These are phyloP conservation scores for Amphibolis antarctica DNA, from an alignment of 106 monocot genomes.

Conservation along the genomic window DNA sequence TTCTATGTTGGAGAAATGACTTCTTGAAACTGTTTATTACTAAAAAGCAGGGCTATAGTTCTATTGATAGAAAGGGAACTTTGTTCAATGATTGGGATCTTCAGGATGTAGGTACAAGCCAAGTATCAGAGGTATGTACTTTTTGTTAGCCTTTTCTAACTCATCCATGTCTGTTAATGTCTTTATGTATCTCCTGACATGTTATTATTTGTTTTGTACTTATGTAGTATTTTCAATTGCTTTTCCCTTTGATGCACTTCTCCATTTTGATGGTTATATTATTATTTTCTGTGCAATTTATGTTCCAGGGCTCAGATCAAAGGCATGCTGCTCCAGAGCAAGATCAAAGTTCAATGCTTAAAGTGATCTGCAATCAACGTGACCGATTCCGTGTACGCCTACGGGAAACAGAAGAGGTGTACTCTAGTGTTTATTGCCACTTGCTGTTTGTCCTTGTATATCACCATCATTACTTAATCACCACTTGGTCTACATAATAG, in stretches of 20 bases:
- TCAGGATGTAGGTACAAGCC: constrained; percentile 67
- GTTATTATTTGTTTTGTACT: too few relatives aligned
- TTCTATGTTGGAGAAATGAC: background rate
- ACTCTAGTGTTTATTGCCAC: background rate
- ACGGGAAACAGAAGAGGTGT: constrained; percentile 94
- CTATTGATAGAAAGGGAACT: constrained; percentile 58
- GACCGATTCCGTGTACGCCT: constrained; percentile 81
- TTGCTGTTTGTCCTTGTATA: background rate
- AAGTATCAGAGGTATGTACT: constrained; percentile 57
- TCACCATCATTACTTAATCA: constrained; percentile 1
- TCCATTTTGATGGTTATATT: background rate
- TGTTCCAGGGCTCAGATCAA: constrained; percentile 43
- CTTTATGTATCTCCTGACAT: too few relatives aligned
- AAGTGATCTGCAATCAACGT: constrained; percentile 95
- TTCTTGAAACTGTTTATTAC: background rate
- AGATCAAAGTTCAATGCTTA: constrained; percentile 98
- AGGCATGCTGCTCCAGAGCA: constrained; percentile 58
- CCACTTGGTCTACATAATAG: constrained; percentile 19
- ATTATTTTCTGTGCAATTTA: background rate
- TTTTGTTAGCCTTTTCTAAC: constrained; percentile 2
- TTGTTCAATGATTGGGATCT: constrained; percentile 83
- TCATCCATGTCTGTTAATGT: background rate
- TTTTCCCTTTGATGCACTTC: background rate
- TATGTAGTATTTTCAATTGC: too few relatives aligned
- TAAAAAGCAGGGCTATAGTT: constrained; percentile 54